Conservation (phyloP, 1,284 basidiomycete genomes). For the Malassezia slooffiae region DNA sequence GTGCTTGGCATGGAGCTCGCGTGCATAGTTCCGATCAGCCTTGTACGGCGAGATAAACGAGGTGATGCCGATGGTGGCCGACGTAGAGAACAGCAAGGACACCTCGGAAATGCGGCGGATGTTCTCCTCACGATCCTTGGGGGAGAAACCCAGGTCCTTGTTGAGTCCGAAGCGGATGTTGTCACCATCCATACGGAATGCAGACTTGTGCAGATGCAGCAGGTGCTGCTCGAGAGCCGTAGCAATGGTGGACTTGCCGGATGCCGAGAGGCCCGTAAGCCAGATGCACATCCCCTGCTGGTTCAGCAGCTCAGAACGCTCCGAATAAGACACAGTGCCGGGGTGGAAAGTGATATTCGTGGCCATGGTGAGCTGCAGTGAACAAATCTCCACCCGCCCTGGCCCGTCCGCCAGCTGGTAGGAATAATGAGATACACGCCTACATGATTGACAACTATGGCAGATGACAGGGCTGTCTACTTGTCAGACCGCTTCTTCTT, state of each 20-base stretch:
- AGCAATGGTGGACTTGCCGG: conserved; percentile 78
- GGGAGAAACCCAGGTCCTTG: conserved; percentile 95
- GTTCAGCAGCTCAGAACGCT: conserved; percentile 29
- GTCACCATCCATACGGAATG: conserved; percentile 91
- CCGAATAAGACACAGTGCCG: conserved; percentile 48
- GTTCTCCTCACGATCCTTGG: conserved; percentile 88
- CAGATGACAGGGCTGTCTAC: too few relatives aligned
- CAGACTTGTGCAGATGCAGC: conserved; percentile 69
- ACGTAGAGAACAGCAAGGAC: conserved; percentile 82
- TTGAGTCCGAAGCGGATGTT: conserved; percentile 94
- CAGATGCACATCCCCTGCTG: conserved; percentile 30
- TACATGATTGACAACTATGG: too few relatives aligned
- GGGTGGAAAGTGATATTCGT: conserved; percentile 78
- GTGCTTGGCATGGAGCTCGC: conserved; percentile 60
- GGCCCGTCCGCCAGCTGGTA: too few relatives aligned
- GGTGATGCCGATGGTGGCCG: conserved; percentile 73
- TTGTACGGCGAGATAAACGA: conserved; percentile 97
- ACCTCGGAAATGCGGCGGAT: conserved; percentile 96
- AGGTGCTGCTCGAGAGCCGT: conserved; percentile 94
- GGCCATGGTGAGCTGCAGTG: conserved; percentile 53
- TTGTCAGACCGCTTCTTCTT: conserved; percentile 9
- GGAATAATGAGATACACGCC: too few relatives aligned
- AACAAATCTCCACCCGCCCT: too few relatives aligned
- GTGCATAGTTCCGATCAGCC: conserved; percentile 71
- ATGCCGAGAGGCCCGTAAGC: conserved; percentile 34